Evolutionary conservation across 495 filamentous ascomycete genomes (phyloP), one percentile per base, ranked within the genome.

Genomic region (Penicillium riverlandense): DNA sequence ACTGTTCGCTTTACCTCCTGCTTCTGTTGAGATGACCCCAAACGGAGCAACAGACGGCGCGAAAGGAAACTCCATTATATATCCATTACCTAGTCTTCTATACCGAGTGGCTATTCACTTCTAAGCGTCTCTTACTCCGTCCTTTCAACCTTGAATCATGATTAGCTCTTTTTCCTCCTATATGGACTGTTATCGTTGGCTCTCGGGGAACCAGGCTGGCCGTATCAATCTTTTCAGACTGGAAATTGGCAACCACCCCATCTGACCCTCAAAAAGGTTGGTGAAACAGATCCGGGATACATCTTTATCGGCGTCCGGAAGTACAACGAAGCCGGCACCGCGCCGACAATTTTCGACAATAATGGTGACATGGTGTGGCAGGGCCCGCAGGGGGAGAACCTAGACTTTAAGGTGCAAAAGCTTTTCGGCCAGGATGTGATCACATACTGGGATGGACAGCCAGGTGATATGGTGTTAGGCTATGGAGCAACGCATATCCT

Each of bases 401-500:
- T 50, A 37, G 45, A 50, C 36, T 55, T 61, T 28, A 52, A 52
- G 35, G 37, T 45, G 33, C 47, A 53, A 29, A 53, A 27, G 10
- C 45, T 58, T n/a, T 47, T 50, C 43, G 54, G 47, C 27, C 29
- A 61, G 52, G 37, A 45, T 13, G 54, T 61, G 9, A 37, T 61
- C 22, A 50, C 49, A 1, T 61, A 47, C 45, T 61, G 54, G 54
- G 41, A 47, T 40, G 57, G 50, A 9, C 29, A 42, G 29, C 14
- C 43, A 9, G 39, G 37, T 14, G 27, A 41, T n/a, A 14, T 12
- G 8, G 57, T 41, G 10, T 54, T 49, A 4, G 61, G 61, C 6
- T 65, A 65, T 46, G 63, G 63, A 8, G 45, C 40, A n/a, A 44
- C 57, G 1, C 58, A 55, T 22, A 56, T 67, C 33, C 57, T 76